A percentile compares a stretch with the other conserved stretches of the same genome.
Evolutionary conservation across 345 rosid species (phyloP).

Genomic region (Brassica napus): DNA sequence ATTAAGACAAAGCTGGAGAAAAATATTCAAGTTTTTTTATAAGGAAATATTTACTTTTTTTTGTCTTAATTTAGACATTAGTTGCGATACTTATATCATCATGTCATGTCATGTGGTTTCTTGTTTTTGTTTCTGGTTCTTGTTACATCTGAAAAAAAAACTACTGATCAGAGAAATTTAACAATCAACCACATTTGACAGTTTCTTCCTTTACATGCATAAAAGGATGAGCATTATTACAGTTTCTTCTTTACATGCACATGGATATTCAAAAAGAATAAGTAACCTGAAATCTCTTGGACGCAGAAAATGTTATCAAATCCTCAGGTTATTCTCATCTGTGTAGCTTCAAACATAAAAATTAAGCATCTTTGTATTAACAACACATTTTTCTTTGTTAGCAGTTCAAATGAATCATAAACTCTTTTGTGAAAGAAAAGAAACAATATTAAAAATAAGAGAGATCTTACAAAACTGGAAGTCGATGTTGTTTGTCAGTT

Average conservation of each 20-base stretch:
- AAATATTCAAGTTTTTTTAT: not conserved
- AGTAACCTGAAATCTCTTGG: not conserved
- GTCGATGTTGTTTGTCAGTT: conserved; percentile 59
- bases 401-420: not conserved
- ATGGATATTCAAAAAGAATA: not conserved
- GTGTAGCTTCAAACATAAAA: conserved; percentile 51
- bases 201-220: not conserved
- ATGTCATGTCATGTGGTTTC: conserved; percentile 32
- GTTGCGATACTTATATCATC: not conserved
- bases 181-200: conserved; percentile 27
- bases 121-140: conserved; percentile 26
- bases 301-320: conserved; percentile 48
- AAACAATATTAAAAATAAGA: not conserved
- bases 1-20: conserved; percentile 1
- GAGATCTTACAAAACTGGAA: conserved; percentile 65
- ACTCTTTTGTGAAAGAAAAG: not conserved
- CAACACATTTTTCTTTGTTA: not conserved
- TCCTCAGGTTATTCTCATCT: conserved; percentile 74
- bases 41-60: not conserved
- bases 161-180: conserved; percentile 15
- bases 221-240: not conserved
- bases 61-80: conserved; percentile 35
- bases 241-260: conserved; percentile 7
- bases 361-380: not conserved
- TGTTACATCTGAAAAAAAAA: conserved; percentile 30